phyloP scores from a whole-genome alignment of 2,329 filamentous ascomycete species.

The Aspergillus hortae region DNA sequence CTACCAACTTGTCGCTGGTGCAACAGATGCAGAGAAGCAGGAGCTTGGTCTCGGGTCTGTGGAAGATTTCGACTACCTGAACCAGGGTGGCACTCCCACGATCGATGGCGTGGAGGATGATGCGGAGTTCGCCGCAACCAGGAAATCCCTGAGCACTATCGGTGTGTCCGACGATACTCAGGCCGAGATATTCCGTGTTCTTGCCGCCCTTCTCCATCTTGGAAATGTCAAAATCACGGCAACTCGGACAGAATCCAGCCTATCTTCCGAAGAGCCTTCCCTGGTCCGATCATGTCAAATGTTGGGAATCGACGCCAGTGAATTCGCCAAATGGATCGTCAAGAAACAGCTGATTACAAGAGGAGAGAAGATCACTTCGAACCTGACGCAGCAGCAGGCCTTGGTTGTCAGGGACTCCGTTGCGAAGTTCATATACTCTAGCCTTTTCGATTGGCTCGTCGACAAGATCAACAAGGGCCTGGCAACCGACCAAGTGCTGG shows the following conservation, averaged over 20 bases:
- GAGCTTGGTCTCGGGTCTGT: conserved; percentile 75
- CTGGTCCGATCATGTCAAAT: conserved; percentile 77
- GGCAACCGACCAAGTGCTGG: conserved; percentile 82
- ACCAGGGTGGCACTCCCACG: conserved; percentile 84
- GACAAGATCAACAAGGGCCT: conserved; percentile 90
- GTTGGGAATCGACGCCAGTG: conserved; percentile 77
- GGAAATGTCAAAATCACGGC: conserved; percentile 96
- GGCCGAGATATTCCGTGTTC: conserved; percentile 78
- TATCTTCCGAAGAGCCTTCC: conserved; percentile 76
- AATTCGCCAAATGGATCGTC: conserved; percentile 96
- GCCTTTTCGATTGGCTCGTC: conserved; percentile 98
- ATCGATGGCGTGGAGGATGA: conserved; percentile 97
- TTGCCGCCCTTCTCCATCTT: conserved; percentile 87
- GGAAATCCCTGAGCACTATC: conserved; percentile 80
- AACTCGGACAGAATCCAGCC: conserved; percentile 79
- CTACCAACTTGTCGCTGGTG: conserved; percentile 92
- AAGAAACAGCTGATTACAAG: conserved; percentile 98
- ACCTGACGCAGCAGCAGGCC: conserved; percentile 88
- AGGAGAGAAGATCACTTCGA: conserved; percentile 96
- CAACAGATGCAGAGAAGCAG: conserved; percentile 76
- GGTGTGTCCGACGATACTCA: conserved; percentile 75
- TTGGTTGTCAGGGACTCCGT: conserved; percentile 94
- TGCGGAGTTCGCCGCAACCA: conserved; percentile 85
- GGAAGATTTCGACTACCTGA: conserved; percentile 93
- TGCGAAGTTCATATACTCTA: conserved; percentile 98